These are phyloP conservation scores for Clausena lansium DNA, from an alignment of 345 rosid genomes.

Conservation along the genomic window DNA sequence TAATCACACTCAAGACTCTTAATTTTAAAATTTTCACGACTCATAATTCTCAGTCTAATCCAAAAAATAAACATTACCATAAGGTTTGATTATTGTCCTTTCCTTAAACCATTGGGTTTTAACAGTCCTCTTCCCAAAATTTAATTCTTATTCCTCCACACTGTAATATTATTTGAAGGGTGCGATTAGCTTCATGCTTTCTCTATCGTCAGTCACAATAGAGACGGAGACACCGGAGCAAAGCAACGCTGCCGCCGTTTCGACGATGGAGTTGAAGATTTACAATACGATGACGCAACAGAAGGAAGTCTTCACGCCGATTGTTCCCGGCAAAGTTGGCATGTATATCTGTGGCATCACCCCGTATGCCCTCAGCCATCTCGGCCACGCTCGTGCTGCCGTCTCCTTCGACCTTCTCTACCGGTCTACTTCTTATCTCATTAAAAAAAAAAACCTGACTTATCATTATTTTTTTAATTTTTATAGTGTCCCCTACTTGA, in stretches of 20 bases:
- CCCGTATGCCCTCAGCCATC: conserved; percentile 81
- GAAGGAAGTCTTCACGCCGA: conserved; percentile 56
- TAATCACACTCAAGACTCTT: too few species aligned
- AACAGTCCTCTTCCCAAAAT: too few species aligned
- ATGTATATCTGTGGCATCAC: conserved; percentile 93
- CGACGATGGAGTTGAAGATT: conserved; percentile 27
- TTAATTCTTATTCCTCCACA: too few species aligned
- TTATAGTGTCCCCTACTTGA: background rate
- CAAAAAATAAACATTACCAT: too few species aligned
- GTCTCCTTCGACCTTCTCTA: conserved; percentile 73
- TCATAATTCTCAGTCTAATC: too few species aligned
- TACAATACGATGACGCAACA: conserved; percentile 70
- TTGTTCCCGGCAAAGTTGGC: conserved; percentile 53
- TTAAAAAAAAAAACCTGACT: too few species aligned
- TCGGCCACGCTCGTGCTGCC: conserved; percentile 91
- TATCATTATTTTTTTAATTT: too few species aligned
- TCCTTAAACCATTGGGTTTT: too few species aligned
- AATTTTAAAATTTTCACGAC: too few species aligned
- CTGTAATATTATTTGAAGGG: too few species aligned
- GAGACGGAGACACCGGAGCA: background rate
- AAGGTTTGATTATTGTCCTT: too few species aligned
- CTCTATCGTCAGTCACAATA: background rate
- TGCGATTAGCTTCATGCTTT: background rate
- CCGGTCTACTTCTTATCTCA: conserved; percentile 35
- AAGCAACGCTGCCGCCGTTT: background rate